Conservation (phyloP, 2,329 filamentous ascomycete genomes). For the Colletotrichum tofieldiae region DNA sequence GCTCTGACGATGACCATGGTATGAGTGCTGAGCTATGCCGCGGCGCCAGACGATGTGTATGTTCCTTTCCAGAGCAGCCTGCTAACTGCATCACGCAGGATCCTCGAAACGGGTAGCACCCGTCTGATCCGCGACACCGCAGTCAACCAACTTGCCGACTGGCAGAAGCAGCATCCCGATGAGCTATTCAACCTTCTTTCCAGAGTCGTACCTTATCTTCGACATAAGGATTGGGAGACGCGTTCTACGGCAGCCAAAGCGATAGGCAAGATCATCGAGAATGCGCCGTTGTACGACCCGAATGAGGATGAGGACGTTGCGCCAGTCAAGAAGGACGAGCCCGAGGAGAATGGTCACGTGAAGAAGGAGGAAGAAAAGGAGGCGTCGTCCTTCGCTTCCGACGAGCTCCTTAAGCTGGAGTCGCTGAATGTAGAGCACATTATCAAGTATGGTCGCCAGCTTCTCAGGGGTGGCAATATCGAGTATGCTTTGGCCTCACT, state of each 20-base stretch:
- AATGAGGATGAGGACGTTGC: conserved; percentile 78
- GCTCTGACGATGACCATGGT: not conserved
- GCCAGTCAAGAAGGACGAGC: conserved; percentile 61
- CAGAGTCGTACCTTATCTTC: conserved; percentile 93
- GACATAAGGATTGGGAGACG: conserved; percentile 98
- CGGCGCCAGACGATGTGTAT: not conserved
- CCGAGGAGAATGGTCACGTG: conserved; percentile 59
- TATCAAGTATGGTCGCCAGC: conserved; percentile 85
- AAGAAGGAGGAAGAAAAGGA: conserved; percentile 77
- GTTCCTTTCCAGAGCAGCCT: not conserved
- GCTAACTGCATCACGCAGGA: conserved; percentile 65
- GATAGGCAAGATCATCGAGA: conserved; percentile 92
- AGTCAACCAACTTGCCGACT: conserved; percentile 95
- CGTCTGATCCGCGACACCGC: conserved; percentile 96
- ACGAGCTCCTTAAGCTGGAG: conserved; percentile 80
- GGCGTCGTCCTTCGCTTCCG: conserved; percentile 57
- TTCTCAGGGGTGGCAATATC: conserved; percentile 88
- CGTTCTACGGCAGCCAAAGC: conserved; percentile 93
- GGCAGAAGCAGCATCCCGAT: conserved; percentile 97
- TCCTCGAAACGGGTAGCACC: conserved; percentile 98
- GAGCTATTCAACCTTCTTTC: conserved; percentile 97
- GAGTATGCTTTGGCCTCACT: conserved; percentile 88
- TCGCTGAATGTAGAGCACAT: conserved; percentile 85
- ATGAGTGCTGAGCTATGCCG: not conserved
- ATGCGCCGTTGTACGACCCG: conserved; percentile 90